A percentile compares a stretch with the other conserved stretches of the same genome.
These are phyloP conservation scores for Trichophyton schoenleinii DNA, from an alignment of 2,329 filamentous ascomycete genomes.

Conservation along the genomic window DNA sequence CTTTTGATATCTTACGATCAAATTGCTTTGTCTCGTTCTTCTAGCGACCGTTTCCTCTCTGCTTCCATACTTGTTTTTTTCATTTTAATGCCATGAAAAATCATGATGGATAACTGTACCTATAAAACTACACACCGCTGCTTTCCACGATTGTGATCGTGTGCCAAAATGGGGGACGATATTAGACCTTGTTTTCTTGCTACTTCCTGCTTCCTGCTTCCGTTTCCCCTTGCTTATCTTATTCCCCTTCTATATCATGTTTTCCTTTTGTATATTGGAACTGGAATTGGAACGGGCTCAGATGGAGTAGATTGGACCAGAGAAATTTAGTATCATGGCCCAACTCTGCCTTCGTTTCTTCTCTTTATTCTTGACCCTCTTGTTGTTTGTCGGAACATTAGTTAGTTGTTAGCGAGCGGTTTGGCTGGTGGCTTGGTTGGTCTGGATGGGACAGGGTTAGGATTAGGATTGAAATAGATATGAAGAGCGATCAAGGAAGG, in stretches of 20 bases:
- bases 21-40: background rate
- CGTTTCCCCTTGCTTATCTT: no score
- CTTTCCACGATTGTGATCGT: background rate
- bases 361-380: background rate
- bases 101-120: conserved; percentile 15
- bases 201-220: background rate
- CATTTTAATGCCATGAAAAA: conserved; percentile 7
- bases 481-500: background rate
- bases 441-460: background rate
- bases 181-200: background rate
- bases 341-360: background rate
- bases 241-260: background rate
- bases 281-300: background rate
- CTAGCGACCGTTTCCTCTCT: background rate
- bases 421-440: background rate
- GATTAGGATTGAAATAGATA: background rate
- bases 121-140: background rate
- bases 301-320: background rate
- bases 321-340: background rate
- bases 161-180: background rate
- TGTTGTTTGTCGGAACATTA: background rate
- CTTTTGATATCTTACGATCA: background rate
- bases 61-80: background rate
- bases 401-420: background rate
- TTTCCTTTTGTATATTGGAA: background rate